Evolutionary conservation across 352 stramenopile genomes (phyloP), one percentile per base, ranked within the genome.

Genomic region (Phytophthora meadii): DNA sequence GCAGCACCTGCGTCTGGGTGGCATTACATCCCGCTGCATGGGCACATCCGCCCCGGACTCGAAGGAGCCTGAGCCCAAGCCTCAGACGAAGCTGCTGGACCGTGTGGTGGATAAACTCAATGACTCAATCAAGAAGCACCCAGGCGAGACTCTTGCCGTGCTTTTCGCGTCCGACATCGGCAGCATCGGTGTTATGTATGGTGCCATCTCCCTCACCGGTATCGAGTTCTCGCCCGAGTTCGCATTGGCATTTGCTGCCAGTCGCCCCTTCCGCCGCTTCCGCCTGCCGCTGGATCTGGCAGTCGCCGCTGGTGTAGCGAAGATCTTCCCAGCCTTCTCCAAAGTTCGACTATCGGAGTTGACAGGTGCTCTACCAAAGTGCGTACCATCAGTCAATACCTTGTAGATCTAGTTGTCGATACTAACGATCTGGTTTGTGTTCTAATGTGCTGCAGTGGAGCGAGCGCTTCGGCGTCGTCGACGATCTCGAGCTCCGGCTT

Each of bases 201-300:
- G 81, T 14, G 39, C 93, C 40, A 73, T 96, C 17, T 81, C 82
- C 24, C 32, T 92, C 14, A 77, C 76, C 4, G 81, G 82, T 7
- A 65, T 90, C 30, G 68, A 84, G 48, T 93, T 96, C 58, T 94
- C 88, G 27, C 84, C 89, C 7, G 89, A 96, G 53, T 96, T 95
- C 54, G 89, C 89, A 6, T 50, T 96, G 19, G 89, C 89, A 12
- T 96, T 94, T 52, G 88, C 86, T 12, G 84, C 83, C 28, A 94
- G 87, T 57, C 82, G 89, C 27, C 89, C 89, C 10, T 90, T 96
- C 61, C 89, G 88, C 3, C 85, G 88, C 39, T 68, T 95, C 27
- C 84, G 89, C 4, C 65, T 96, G 48, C 89, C 89, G 32, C 61
- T 95, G 5, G 89, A 96, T 49, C 54, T 96, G 47, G 83, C 79